phyloP scores from a whole-genome alignment of 1,284 basidiomycete genomes.

The Pulchroboletus neoregius region DNA sequence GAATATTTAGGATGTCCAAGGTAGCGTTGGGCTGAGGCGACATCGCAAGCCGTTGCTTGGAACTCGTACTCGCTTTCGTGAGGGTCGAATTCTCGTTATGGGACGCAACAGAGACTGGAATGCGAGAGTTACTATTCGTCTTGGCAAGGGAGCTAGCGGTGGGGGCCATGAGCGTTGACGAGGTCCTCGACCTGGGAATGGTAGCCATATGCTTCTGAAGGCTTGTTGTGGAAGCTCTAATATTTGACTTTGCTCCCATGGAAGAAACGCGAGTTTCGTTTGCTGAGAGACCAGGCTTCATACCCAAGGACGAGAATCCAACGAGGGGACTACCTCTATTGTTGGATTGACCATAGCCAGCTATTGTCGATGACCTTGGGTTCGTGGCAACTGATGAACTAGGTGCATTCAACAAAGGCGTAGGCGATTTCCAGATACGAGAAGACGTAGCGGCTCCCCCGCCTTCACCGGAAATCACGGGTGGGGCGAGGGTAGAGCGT shows the following conservation, averaged over 20 bases:
- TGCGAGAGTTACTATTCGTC: slow-evolving; percentile 28
- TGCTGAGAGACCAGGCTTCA: slow-evolving; percentile 12
- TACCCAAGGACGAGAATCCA: slow-evolving; percentile 37
- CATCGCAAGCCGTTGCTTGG: slow-evolving; percentile 20
- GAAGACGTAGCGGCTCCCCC: slow-evolving; percentile 10
- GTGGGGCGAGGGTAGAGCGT: slow-evolving; percentile 17
- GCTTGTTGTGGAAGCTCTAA: slow-evolving; percentile 10
- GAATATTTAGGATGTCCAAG: slow-evolving; percentile 45
- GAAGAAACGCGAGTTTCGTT: slow-evolving; percentile 22
- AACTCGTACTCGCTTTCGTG: slow-evolving; percentile 9
- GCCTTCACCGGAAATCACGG: slow-evolving; percentile 11
- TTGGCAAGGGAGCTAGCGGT: slow-evolving; percentile 77
- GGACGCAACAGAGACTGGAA: slow-evolving; percentile 11
- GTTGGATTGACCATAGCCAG: slow-evolving; percentile 16
- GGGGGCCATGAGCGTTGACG: slow-evolving; percentile 63
- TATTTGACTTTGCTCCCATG: slow-evolving; percentile 34
- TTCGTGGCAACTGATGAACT: slow-evolving; percentile 6
- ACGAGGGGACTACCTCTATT: slow-evolving; percentile 29
- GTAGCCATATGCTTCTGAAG: slow-evolving; percentile 15
- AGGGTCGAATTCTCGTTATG: slow-evolving; percentile 16
- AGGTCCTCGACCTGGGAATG: slow-evolving; percentile 23
- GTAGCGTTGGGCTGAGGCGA: slow-evolving; percentile 23
- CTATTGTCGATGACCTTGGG: slow-evolving; percentile 20
- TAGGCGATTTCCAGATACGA: slow-evolving; percentile 20
- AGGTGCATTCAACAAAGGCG: slow-evolving; percentile 19